Base-by-base conservation (phyloP, 2,329 filamentous ascomycete species). In the Aspergillus quadricinctus region DNA sequence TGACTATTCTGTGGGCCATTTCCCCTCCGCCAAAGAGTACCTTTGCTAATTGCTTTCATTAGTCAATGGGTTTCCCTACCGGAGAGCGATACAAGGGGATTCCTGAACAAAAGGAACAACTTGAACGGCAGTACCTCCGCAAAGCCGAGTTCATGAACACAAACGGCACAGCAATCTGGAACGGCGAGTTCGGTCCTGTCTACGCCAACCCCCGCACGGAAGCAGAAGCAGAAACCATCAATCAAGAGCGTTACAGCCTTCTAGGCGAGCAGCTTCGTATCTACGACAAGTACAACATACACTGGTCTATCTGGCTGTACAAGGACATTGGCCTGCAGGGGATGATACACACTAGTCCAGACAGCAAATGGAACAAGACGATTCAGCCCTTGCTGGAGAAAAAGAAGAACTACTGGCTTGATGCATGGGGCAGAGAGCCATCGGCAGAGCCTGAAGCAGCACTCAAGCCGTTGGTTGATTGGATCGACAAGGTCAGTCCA, bases 231-330 rank as follows among this genome's bases (percentile, higher is more conserved):
- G 69, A 73, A 6, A 65, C 67, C 7, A 74, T 75, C 49, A 80
- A 81, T 53, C 64, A 75, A 52, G 70, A 75, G 48, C 70, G 79
- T 3, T 79, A 79, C 62, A 72, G 75, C 28, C 69, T 82, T 35
- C 71, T 81, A 3, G 74, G 75, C 11, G 74, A 76, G 17, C 79
- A 81, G 63, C 67, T 84, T 29, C 67, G 69, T 10, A 79, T 84
- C 45, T 84, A 84, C 64, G 77, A 79, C 52, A 77, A 79, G 66
- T 68, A 80, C 56, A 68, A 76, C 50, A 80, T 81, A 37, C 74
- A 76, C 53, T 87, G 83, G 84, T 80, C 73, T 14, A 87, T 87
- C 63, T 84, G 82, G 81, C 68, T 82, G 0, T 84, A 83, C 68
- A 84, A 84, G 65, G 81, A 84, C 56, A 78, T 84, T 41, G 80